Conservation (phyloP, 371 early-diverging fungal genomes). For the Mortierella sp. region DNA sequence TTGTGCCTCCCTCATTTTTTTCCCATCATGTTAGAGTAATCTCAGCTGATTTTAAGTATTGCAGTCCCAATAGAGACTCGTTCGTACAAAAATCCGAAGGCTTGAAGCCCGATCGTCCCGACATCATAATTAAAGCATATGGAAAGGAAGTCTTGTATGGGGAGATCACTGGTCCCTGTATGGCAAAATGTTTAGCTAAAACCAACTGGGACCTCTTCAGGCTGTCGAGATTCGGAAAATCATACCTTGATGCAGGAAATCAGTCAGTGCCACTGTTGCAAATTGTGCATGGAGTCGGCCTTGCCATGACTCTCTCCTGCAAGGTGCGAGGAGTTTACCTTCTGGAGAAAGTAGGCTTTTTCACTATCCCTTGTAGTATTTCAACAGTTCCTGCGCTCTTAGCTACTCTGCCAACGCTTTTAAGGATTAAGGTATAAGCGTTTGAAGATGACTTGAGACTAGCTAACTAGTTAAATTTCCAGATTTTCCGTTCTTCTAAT, state of each 20-base stretch:
- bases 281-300: conserved; percentile 14
- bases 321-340: conserved; percentile 16
- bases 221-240: conserved; percentile 26
- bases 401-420: conserved; percentile 20
- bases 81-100: conserved; percentile 20
- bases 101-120: conserved; percentile 21
- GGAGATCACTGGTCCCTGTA: conserved; percentile 24
- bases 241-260: conserved; percentile 19
- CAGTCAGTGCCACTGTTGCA: conserved; percentile 23
- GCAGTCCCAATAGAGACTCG: conserved; percentile 18
- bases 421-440: conserved; percentile 12
- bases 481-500: neutral
- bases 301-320: conserved; percentile 17
- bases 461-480: too few relatives aligned
- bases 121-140: conserved; percentile 19
- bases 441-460: too few relatives aligned
- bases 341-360: conserved; percentile 14
- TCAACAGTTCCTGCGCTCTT: conserved; percentile 20
- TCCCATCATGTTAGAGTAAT: too few relatives aligned
- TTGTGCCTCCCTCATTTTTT: neutral
- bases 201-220: conserved; percentile 28
- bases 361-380: conserved; percentile 10
- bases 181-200: conserved; percentile 13
- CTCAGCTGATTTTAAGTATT: neutral
- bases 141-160: conserved; percentile 20